Evolutionary conservation across 1,284 basidiomycete species (phyloP), one percentile per base, ranked within the genome.

Genomic region (Irpex rosettiformis): DNA sequence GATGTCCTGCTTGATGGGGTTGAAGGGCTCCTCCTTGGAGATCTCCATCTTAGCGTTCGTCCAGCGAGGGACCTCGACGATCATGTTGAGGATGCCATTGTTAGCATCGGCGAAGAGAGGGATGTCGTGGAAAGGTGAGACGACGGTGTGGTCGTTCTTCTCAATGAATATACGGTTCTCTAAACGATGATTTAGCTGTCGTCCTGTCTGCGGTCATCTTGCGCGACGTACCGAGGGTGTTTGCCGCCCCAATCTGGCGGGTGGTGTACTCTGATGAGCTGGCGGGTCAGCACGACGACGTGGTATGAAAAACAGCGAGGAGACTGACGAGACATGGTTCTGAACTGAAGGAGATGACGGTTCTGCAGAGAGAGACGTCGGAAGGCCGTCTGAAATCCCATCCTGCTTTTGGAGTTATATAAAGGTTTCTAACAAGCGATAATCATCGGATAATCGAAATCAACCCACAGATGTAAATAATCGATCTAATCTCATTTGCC

Each of bases 1-100:
- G 73, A 91, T 88, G 74, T 97, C 95, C 81, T 99, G 97, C 78
- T 97, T 95, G 89, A 99, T 98, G 67, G 96, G 95, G 80, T 99
- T 99, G 86, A 99, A 94, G 29, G 85, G 62, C 76, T 99, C 96
- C 72, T 97, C 94, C 79, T 98, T 98, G 77, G 85, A 95, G 76
- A 98, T 97, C 79, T 99, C 96, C 86, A 97, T 89, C 85, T 98
- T 98, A 59, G 94, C 94, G 83, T 99, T 99, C 75, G 96, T 98
- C 97, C 97, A 99, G 70, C 97, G 91, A 56, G 97, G 97, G 62
- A 99, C 91, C 79, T 99, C 96, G 73, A 98, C 95, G 74, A 98
- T 80, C 94, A 98, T 96, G 88, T 97, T 96, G 77, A 98, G 84
- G 80, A 98, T 90, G 72, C 91, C 92, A 75, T 90, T 91, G 78